Evolutionary conservation across 371 early-diverging fungal species (phyloP), one percentile per base, ranked within the genome.

Genomic region (Globomyces sp.): DNA sequence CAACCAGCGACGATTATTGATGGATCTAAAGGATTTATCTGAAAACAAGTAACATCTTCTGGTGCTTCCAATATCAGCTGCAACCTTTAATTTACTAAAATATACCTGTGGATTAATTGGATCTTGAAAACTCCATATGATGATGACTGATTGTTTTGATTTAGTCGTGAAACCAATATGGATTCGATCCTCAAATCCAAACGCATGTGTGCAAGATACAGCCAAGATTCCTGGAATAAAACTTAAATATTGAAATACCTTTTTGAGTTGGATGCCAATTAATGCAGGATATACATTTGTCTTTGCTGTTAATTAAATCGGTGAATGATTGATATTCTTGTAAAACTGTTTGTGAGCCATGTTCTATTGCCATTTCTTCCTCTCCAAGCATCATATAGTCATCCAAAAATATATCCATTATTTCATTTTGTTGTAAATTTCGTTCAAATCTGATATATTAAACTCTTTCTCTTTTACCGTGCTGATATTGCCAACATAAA

Each of bases 81-180:
- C 24, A 24, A 24, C 24, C 24, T 24, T 24, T 55, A 1, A 48
- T 36, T 37, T 11, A 34, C 24, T 10, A 4, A 4, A 51, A 64
- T 13, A 11, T 52, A 72, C 76, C 64, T 86, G 86, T 3, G 92
- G 92, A 70, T 92, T 91, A 65, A 85, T 85, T 0, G 85, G 85
- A 59, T 85, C 85, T 58, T 79, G 74, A 62, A 85, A 84, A 68
- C 76, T 79, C 85, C 85, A 85, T 6, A 85, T 73, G 5, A 85
- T 66, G 45, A 85, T 74, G 11, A 82, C 46, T 2, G 75, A 55
- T 61, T 76, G 58, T 40, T 76, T 75, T 2, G 79, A 72, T n/a
- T 73, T 59, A 37, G 75, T 63, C 4, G 67, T 50, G 53, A 77
- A 71, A 1, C 82, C 82, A 2, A 10, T 13, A 48, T 77, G 80